A percentile compares a stretch with the other conserved stretches of the same genome.
phyloP scores from a whole-genome alignment of 2,329 filamentous ascomycete species.

The Cladorrhinum sp. region DNA sequence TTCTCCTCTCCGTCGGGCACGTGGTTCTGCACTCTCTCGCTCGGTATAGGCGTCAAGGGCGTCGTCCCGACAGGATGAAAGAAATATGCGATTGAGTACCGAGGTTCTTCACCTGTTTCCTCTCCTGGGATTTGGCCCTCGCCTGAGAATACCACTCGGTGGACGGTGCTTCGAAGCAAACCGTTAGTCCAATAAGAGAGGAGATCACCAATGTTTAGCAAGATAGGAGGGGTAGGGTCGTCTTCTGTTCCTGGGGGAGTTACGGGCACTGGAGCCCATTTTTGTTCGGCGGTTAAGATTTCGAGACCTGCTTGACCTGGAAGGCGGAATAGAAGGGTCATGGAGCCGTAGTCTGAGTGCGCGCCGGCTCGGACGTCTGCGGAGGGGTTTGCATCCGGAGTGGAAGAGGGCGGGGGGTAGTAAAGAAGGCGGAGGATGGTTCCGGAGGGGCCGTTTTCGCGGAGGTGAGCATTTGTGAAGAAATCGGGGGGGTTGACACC shows the following conservation, averaged over 20 bases:
- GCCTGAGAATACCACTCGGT: slow-evolving; percentile 74
- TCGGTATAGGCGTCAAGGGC: slow-evolving; percentile 57
- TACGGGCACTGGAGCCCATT: slow-evolving; percentile 66
- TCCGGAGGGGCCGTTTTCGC: slow-evolving; percentile 45
- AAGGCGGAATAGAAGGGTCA: slow-evolving; percentile 80
- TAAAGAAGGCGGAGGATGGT: slow-evolving; percentile 68
- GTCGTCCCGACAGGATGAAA: slow-evolving; percentile 59
- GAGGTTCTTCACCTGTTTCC: slow-evolving; percentile 48
- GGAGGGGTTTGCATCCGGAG: slow-evolving; percentile 43
- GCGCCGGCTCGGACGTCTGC: slow-evolving; percentile 81
- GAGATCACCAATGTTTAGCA: slow-evolving; percentile 72
- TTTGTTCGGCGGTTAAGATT: slow-evolving; percentile 59
- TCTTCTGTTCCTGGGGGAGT: slow-evolving; percentile 56
- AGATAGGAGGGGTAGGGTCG: slow-evolving; percentile 66
- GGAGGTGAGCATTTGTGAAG: slow-evolving; percentile 52
- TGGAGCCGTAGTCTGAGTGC: slow-evolving; percentile 79
- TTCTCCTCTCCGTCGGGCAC: slow-evolving; percentile 32
- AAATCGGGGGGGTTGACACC: slow-evolving; percentile 55
- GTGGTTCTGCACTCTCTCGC: slow-evolving; percentile 50
- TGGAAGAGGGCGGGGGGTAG: slow-evolving; percentile 57
- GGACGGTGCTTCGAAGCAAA: slow-evolving; percentile 80
- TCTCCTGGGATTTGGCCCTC: slow-evolving; percentile 34
- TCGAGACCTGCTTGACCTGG: slow-evolving; percentile 83
- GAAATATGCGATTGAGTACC: slow-evolving; percentile 68
- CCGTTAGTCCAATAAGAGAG: slow-evolving; percentile 88